Conservation (phyloP, 192 early-diverging fungal genomes). For the Chytriomyces sp. region DNA sequence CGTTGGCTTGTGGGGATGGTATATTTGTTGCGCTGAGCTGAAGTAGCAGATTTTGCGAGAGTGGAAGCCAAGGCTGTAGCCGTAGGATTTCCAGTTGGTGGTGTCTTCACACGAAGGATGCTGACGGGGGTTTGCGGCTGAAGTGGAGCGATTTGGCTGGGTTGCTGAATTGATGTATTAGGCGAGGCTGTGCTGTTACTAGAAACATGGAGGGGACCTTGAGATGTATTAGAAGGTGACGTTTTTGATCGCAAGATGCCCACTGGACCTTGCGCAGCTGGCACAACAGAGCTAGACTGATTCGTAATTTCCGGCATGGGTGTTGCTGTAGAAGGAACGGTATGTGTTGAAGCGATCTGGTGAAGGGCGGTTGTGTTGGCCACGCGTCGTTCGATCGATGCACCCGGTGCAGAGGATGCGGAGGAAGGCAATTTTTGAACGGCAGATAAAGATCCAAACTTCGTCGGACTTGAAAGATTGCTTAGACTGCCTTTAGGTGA, state of each 20-base stretch:
- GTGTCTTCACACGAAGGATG: conserved; percentile 26
- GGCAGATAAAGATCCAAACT: too few species aligned
- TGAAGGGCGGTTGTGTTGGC: not conserved
- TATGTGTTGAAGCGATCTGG: too few species aligned
- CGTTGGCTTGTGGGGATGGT: not conserved
- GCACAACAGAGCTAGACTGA: not conserved
- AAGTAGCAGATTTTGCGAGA: not conserved
- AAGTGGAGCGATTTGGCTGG: not conserved
- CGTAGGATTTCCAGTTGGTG: conserved; percentile 3
- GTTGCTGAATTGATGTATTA: not conserved
- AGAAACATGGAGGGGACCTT: not conserved
- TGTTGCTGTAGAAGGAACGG: not conserved
- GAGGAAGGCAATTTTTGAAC: too few species aligned
- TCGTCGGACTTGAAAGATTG: too few species aligned
- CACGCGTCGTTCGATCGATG: not conserved
- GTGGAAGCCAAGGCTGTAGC: not conserved
- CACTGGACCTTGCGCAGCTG: not conserved
- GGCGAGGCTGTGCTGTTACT: conserved; percentile 4
- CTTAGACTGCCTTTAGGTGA: too few species aligned
- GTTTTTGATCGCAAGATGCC: not conserved
- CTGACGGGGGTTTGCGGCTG: conserved; percentile 11
- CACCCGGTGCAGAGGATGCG: not conserved
- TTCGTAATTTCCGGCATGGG: not conserved
- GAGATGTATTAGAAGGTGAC: not conserved
- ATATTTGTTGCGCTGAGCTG: not conserved